These are phyloP conservation scores for Prunus mongolica DNA, from an alignment of 306 rosid genomes.

Conservation along the genomic window DNA sequence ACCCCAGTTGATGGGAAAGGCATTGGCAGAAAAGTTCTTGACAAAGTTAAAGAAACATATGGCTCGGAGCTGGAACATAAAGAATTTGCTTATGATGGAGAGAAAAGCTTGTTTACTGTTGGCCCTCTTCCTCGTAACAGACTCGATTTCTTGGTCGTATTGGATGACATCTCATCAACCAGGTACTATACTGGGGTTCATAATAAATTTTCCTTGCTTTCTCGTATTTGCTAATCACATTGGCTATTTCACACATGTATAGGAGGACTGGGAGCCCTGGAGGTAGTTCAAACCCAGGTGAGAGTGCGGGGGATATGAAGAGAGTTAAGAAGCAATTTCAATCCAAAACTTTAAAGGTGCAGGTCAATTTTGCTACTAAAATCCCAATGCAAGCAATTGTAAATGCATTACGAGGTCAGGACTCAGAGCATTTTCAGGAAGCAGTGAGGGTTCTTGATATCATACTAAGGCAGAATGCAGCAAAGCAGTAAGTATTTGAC, in stretches of 20 bases:
- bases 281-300: not conserved
- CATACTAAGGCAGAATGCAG: conserved; percentile 41
- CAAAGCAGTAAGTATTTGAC: conserved; percentile 34
- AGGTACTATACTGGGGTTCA: conserved; percentile 9
- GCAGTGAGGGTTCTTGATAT: conserved; percentile 37
- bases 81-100: conserved; percentile 42
- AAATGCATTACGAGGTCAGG: conserved; percentile 30
- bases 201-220: not conserved
- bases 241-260: not conserved
- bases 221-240: not conserved
- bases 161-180: conserved; percentile 29
- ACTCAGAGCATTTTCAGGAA: conserved; percentile 32
- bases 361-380: conserved; percentile 24
- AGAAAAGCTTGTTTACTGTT: conserved; percentile 32
- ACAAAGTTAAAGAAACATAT: conserved; percentile 28
- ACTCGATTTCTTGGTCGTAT: conserved; percentile 21
- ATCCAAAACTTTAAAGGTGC: conserved; percentile 28
- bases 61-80: conserved; percentile 5
- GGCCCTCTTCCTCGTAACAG: conserved; percentile 15
- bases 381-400: conserved; percentile 37
- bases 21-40: conserved; percentile 35
- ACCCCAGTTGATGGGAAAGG: conserved; percentile 26
- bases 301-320: conserved; percentile 22
- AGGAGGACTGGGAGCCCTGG: conserved; percentile 11
- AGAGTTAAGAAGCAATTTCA: conserved; percentile 24